These are phyloP conservation scores for Botrytis porri DNA, from an alignment of 2,329 filamentous ascomycete species.

Conservation along the genomic window DNA sequence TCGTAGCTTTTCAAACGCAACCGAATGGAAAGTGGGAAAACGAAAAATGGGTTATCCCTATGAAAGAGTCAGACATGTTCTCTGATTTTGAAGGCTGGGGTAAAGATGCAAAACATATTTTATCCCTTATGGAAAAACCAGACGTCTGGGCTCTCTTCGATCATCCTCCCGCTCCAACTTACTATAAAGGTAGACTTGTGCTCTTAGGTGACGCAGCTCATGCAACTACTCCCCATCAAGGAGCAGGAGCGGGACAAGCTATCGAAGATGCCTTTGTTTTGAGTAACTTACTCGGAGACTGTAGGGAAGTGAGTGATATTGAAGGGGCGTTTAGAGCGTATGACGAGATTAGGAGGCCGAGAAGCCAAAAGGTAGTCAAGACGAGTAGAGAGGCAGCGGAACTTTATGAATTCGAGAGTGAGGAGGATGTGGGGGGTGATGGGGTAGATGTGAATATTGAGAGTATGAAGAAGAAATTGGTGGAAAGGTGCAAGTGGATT, in stretches of 20 bases:
- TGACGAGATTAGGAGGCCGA: conserved; percentile 46
- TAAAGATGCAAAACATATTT: conserved; percentile 38
- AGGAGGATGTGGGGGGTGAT: conserved; percentile 39
- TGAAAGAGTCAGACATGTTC: conserved; percentile 40
- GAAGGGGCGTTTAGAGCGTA: conserved; percentile 50
- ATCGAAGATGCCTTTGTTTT: conserved; percentile 53
- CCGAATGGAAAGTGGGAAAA: conserved; percentile 39
- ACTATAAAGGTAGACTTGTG: conserved; percentile 44
- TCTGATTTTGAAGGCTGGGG: conserved; percentile 42
- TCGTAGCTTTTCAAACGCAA: conserved; percentile 38
- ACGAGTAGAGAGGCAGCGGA: conserved; percentile 33
- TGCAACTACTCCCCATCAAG: conserved; percentile 52
- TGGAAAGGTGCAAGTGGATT: conserved; percentile 40
- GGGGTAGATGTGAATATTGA: conserved; percentile 40
- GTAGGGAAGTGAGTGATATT: conserved; percentile 39
- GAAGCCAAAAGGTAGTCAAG: conserved; percentile 35
- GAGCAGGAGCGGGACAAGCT: conserved; percentile 54
- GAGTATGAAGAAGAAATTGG: conserved; percentile 40
- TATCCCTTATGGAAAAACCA: conserved; percentile 42
- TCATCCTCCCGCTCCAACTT: conserved; percentile 46
- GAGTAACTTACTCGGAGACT: conserved; percentile 47
- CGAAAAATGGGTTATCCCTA: conserved; percentile 42
- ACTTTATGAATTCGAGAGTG: conserved; percentile 47
- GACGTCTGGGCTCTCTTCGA: conserved; percentile 54
- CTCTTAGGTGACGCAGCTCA: conserved; percentile 57